Percentiles rank a stretch among this genome's conserved stretches.
These are phyloP conservation scores for Yamadazyma diddensiae DNA, from an alignment of 1,139 yeast genomes.

Conservation along the genomic window DNA sequence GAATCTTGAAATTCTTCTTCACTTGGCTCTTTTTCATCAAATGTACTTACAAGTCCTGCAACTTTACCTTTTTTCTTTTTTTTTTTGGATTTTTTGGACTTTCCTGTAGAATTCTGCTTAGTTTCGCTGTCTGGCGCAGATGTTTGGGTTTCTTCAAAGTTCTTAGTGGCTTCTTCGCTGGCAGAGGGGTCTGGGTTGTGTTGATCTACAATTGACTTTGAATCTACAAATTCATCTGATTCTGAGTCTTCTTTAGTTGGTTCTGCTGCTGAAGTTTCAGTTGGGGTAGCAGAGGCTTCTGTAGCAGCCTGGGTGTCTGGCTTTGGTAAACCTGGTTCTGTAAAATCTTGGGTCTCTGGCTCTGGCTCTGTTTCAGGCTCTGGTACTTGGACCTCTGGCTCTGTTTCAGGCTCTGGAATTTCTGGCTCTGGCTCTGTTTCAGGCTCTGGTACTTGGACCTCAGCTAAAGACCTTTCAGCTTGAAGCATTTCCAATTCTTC, in stretches of 20 bases:
- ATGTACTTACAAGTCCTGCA: slow-evolving; percentile 9
- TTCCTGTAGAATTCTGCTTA: slow-evolving; percentile 2
- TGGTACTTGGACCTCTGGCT: slow-evolving; percentile 1
- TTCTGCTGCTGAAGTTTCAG: slow-evolving; percentile 2
- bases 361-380: slow-evolving; percentile 2
- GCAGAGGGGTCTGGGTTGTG: not conserved
- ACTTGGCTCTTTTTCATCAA: slow-evolving; percentile 7
- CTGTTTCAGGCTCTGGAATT: slow-evolving; percentile 2
- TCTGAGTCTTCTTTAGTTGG: not conserved
- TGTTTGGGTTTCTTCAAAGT: not conserved
- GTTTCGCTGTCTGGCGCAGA: not conserved
- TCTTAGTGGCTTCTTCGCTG: too few relatives aligned
- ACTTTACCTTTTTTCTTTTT: slow-evolving; percentile 11
- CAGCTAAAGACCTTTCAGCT: slow-evolving; percentile 2
- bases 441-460: slow-evolving; percentile 1
- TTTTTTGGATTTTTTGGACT: slow-evolving; percentile 3
- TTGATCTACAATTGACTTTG: too few relatives aligned
- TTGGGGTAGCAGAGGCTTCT: slow-evolving; percentile 1
- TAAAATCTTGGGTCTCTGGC: slow-evolving; percentile 1
- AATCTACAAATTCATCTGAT: too few relatives aligned
- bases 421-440: slow-evolving; percentile 2
- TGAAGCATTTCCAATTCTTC: slow-evolving; percentile 2
- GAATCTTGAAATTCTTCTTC: slow-evolving; percentile 15
- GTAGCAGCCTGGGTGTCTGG: slow-evolving; percentile 2
- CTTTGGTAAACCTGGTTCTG: slow-evolving; percentile 2